Percentiles rank a stretch among this genome's conserved stretches.
Conservation (phyloP, 169 alveolate genomes). For the Eimeria necatrix region DNA sequence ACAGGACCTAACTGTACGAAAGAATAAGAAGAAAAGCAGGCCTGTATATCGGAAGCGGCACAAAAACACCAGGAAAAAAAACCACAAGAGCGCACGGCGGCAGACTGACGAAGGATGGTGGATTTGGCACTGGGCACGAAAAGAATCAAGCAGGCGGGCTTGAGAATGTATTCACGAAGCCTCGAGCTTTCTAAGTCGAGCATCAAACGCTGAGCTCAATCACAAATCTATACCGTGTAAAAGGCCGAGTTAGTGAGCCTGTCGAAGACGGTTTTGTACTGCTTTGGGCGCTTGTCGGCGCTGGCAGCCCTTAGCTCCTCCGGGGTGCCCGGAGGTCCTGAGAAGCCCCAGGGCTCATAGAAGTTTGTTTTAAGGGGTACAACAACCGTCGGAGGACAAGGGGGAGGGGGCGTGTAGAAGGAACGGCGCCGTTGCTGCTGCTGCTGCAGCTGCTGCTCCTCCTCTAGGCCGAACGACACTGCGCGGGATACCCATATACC, state of each 20-base stretch:
- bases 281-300: constrained; percentile 2
- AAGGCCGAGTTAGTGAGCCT: constrained; percentile 88
- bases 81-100: no score
- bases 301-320: neutral
- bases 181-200: neutral
- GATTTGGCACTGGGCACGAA: no score
- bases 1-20: neutral
- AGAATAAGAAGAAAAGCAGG: neutral
- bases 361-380: constrained; percentile 16
- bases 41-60: no score
- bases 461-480: neutral
- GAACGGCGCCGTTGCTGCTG: neutral
- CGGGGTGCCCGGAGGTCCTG: neutral
- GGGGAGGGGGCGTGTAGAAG: constrained; percentile 60
- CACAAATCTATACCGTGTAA: constrained; percentile 84
- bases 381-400: constrained; percentile 73
- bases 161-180: neutral
- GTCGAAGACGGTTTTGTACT: constrained; percentile 86
- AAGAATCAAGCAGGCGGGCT: no score
- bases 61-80: no score
- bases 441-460: neutral
- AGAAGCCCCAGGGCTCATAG: constrained; percentile 56
- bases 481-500: constrained; percentile 6
- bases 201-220: neutral
- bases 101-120: no score